Conservation (phyloP, 495 filamentous ascomycete species). For the Penicillium manginii region DNA sequence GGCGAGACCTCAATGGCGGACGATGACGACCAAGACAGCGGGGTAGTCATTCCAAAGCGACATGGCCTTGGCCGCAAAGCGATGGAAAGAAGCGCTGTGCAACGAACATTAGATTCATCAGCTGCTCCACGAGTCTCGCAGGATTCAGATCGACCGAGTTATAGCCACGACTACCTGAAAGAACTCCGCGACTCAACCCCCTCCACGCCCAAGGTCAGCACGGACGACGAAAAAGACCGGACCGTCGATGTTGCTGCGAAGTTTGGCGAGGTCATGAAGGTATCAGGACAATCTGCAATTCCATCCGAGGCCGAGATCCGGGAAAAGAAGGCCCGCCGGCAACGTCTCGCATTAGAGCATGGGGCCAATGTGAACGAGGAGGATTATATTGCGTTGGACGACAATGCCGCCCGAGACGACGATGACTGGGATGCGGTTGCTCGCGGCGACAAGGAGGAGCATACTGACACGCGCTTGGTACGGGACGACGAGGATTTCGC, state of each 20-base stretch:
- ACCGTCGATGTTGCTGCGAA: conserved; percentile 71
- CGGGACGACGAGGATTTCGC: conserved; percentile 91
- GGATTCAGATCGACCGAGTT: conserved; percentile 76
- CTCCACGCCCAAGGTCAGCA: conserved; percentile 67
- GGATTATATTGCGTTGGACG: conserved; percentile 79
- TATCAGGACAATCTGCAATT: conserved; percentile 53
- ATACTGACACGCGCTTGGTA: conserved; percentile 70
- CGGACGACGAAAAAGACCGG: conserved; percentile 54
- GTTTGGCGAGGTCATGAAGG: conserved; percentile 56
- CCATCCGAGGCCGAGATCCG: conserved; percentile 86
- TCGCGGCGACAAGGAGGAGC: conserved; percentile 41
- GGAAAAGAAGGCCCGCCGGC: conserved; percentile 88
- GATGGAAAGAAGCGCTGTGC: conserved; percentile 71
- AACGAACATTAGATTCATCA: conserved; percentile 50
- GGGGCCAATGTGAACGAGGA: conserved; percentile 69
- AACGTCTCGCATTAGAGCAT: conserved; percentile 74
- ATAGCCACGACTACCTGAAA: conserved; percentile 83
- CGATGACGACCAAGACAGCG: conserved; percentile 57
- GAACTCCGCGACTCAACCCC: conserved; percentile 84
- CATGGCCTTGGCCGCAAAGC: conserved; percentile 68
- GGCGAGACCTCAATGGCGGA: conserved; percentile 60
- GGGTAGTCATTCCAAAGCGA: conserved; percentile 71
- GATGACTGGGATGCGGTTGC: conserved; percentile 49
- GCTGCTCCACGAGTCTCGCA: conserved; percentile 53
- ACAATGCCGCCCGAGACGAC: conserved; percentile 43